Evolutionary conservation across 78 protist genomes (phyloP).

Genomic region (Salpingoeca rosetta): DNA sequence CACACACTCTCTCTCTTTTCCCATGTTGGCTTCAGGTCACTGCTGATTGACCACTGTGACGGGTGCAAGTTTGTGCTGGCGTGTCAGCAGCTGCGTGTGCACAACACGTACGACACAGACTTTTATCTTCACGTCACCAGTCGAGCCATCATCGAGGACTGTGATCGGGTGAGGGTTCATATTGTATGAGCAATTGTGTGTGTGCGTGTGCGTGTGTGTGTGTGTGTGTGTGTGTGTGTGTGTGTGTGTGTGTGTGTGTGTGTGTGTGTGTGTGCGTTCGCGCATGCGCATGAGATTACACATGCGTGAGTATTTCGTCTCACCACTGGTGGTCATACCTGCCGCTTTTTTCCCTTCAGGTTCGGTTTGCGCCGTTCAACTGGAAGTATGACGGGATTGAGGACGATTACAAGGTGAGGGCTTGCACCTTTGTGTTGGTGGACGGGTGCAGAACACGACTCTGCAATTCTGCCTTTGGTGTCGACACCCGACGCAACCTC

Average conservation of each 20-base stretch:
- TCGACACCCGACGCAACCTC: too few species aligned
- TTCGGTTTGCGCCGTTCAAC: not conserved
- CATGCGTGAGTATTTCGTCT: too few species aligned
- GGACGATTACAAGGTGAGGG: not conserved
- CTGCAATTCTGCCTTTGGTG: too few species aligned
- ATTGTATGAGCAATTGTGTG: too few species aligned
- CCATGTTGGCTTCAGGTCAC: not conserved
- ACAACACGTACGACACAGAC: not conserved
- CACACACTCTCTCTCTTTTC: not conserved
- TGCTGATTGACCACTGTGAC: not conserved
- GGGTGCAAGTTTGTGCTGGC: not conserved
- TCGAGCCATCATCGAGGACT: not conserved
- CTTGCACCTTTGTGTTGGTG: too few species aligned
- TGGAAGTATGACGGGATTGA: not conserved
- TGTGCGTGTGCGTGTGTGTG: too few species aligned
- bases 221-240: too few species aligned
- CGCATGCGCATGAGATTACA: not conserved
- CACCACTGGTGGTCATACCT: not conserved
- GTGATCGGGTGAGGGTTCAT: not conserved
- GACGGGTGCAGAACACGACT: too few species aligned
- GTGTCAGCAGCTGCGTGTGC: not conserved
- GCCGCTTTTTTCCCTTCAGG: not conserved
- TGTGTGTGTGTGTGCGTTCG: too few species aligned
- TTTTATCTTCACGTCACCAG: not conserved
- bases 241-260: too few species aligned